Evolutionary conservation across 495 filamentous ascomycete genomes (phyloP).

Genomic region (Aspergillus haitiensis): DNA sequence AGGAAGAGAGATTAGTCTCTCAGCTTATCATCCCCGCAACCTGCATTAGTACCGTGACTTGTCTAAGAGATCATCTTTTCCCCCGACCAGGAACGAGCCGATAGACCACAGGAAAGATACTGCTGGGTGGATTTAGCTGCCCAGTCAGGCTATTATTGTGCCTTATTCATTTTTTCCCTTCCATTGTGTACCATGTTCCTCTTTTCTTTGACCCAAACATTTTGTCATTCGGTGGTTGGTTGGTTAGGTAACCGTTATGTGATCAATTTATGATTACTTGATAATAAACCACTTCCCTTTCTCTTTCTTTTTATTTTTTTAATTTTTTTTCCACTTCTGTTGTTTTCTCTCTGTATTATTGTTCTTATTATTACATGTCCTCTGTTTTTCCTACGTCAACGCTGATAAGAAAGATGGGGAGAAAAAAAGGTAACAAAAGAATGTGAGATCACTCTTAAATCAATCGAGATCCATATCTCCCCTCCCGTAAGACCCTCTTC

Average conservation of each 20-base stretch:
- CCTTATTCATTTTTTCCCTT: neutral
- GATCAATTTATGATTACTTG: too few species aligned
- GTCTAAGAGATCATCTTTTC: neutral
- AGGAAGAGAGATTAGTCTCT: neutral
- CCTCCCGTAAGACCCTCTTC: neutral
- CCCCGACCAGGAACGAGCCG: constrained; percentile 2
- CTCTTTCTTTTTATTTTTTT: neutral
- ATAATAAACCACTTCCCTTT: neutral
- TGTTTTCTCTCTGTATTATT: neutral
- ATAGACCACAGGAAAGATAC: neutral
- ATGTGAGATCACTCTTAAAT: neutral
- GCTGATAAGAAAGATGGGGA: neutral
- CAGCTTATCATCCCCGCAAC: constrained; percentile 4
- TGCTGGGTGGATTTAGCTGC: too few species aligned
- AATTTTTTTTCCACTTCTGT: neutral
- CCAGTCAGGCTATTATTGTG: neutral
- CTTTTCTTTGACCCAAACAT: neutral
- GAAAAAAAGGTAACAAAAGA: neutral
- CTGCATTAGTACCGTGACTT: constrained; percentile 3
- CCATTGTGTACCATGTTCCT: neutral
- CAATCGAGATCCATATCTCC: too few species aligned
- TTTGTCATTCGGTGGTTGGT: too few species aligned
- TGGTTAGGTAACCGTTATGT: too few species aligned
- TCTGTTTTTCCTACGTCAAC: too few species aligned
- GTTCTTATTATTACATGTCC: too few species aligned